Conservation (phyloP, 495 filamentous ascomycete genomes). For the Trichoderma virens region DNA sequence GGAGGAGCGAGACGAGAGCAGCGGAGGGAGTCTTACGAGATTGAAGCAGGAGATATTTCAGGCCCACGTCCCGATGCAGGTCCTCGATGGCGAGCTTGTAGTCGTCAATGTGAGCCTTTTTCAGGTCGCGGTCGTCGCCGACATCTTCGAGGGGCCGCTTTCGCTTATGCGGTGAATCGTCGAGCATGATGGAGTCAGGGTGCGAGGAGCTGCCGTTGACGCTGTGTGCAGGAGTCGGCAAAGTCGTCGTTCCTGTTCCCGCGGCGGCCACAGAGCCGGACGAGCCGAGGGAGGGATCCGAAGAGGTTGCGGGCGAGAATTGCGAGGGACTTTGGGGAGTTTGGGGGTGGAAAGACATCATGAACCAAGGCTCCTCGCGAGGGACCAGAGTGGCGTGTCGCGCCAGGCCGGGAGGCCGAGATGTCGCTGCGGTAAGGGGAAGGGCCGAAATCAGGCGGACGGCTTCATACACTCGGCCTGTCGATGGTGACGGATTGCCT, state of each 20-base stretch:
- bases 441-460: background rate
- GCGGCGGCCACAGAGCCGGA: slow-evolving; percentile 36
- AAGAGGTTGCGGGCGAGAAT: slow-evolving; percentile 36
- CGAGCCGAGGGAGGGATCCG: slow-evolving; percentile 18
- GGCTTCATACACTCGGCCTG: background rate
- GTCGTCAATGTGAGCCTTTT: slow-evolving; percentile 42
- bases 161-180: slow-evolving; percentile 44
- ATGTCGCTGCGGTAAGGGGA: background rate
- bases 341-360: slow-evolving; percentile 50
- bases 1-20: slow-evolving; percentile 21
- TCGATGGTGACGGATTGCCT: background rate
- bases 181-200: slow-evolving; percentile 34
- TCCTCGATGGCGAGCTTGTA: slow-evolving; percentile 45
- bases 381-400: background rate
- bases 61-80: slow-evolving; percentile 48
- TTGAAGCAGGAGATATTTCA: slow-evolving; percentile 52
- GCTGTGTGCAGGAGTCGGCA: slow-evolving; percentile 49
- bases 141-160: slow-evolving; percentile 41
- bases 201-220: slow-evolving; percentile 46
- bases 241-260: slow-evolving; percentile 8
- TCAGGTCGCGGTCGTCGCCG: slow-evolving; percentile 40
- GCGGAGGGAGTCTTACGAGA: slow-evolving; percentile 50
- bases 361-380: slow-evolving; percentile 16
- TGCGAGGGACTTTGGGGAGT: slow-evolving; percentile 54
- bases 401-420: background rate